phyloP scores from a whole-genome alignment of 768 basidiomycete genomes.

The Termitomyces sp. region DNA sequence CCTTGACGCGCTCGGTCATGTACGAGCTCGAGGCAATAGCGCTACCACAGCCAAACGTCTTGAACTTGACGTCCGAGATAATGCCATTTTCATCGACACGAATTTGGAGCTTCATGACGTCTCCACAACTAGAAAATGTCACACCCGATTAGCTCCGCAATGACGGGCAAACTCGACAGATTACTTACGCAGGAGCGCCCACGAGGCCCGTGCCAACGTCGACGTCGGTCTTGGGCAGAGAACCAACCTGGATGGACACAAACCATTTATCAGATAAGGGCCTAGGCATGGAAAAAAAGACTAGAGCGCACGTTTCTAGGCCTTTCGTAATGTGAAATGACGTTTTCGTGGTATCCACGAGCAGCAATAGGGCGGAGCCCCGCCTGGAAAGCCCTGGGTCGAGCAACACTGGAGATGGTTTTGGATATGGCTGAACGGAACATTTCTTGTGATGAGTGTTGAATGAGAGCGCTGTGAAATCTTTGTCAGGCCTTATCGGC shows the following conservation, averaged over 20 bases:
- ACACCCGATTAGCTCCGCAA: conserved; percentile 24
- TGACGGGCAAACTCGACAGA: conserved; percentile 9
- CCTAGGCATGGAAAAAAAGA: conserved; percentile 28
- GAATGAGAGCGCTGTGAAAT: conserved; percentile 7
- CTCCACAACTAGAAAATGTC: conserved; percentile 65
- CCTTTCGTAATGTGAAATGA: conserved; percentile 95
- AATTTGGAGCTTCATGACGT: conserved; percentile 99
- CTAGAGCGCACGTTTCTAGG: conserved; percentile 83
- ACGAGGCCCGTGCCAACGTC: conserved; percentile 98
- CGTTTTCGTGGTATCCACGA: conserved; percentile 91
- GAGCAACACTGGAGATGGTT: conserved; percentile 41
- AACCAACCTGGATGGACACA: conserved; percentile 70
- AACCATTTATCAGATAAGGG: conserved; percentile 56
- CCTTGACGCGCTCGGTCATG: conserved; percentile 98
- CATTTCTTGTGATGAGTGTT: conserved; percentile 49
- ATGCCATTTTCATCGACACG: conserved; percentile 92
- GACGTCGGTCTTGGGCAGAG: conserved; percentile 83
- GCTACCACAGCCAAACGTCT: conserved; percentile 98
- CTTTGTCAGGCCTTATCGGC: conserved; percentile 15
- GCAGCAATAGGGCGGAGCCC: conserved; percentile 45
- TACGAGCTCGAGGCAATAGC: conserved; percentile 97
- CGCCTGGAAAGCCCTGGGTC: conserved; percentile 33
- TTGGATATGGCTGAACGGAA: conserved; percentile 59
- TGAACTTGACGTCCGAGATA: conserved; percentile 99
- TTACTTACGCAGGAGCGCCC: conserved; percentile 88